phyloP scores from a whole-genome alignment of 306 rosid genomes.

The Quercus ilex region DNA sequence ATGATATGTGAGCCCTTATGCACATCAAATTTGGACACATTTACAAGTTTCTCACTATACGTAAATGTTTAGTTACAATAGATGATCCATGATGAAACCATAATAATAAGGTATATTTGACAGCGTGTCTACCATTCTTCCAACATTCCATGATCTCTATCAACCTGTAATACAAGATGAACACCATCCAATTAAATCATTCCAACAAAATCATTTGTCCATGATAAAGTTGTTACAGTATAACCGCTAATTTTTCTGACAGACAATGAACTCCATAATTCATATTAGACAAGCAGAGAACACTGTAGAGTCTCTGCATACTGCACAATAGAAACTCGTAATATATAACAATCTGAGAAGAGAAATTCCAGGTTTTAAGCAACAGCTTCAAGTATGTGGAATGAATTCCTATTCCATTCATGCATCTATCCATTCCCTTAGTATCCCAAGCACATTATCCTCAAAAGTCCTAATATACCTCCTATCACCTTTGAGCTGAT shows the following conservation, averaged over 20 bases:
- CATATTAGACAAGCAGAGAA: background rate
- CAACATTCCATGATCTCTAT: background rate
- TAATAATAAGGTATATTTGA: background rate
- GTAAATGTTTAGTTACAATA: background rate
- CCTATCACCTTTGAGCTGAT: background rate
- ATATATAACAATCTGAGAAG: background rate
- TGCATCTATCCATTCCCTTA: background rate
- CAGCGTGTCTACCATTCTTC: background rate
- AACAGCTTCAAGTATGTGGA: background rate
- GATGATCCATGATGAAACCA: background rate
- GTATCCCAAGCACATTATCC: background rate
- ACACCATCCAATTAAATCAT: background rate
- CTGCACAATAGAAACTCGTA: background rate
- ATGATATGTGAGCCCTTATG: background rate
- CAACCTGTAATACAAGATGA: background rate
- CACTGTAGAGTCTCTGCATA: background rate
- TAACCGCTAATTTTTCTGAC: background rate
- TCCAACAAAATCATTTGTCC: background rate
- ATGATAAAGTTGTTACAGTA: background rate
- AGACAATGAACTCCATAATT: background rate
- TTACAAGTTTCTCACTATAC: background rate
- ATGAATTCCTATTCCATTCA: background rate
- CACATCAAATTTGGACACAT: background rate
- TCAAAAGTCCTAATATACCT: background rate
- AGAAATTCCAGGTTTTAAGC: background rate